Percentiles rank a stretch among this genome's conserved stretches.
Conservation (phyloP, 1,284 basidiomycete species). For the Bjerkandera adusta region DNA sequence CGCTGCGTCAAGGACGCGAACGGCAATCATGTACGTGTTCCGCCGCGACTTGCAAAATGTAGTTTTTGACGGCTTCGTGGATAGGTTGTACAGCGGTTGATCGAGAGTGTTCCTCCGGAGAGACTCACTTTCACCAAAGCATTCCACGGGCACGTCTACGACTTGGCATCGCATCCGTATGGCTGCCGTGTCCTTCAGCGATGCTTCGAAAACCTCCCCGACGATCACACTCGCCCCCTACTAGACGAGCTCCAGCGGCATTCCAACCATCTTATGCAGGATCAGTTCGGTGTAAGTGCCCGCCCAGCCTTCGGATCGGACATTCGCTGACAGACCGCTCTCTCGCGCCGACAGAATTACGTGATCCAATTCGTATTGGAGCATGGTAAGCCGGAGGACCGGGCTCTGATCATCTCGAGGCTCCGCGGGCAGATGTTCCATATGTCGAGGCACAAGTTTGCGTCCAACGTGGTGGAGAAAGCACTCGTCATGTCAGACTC, state of each 20-base stretch:
- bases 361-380: slow-evolving; percentile 94
- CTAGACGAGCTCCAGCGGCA: slow-evolving; percentile 85
- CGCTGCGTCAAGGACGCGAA: slow-evolving; percentile 92
- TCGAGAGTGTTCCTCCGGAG: slow-evolving; percentile 78
- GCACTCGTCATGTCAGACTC: slow-evolving; percentile 70
- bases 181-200: slow-evolving; percentile 96
- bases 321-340: background rate
- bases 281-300: slow-evolving; percentile 81
- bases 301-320: background rate
- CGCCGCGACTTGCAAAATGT: no score
- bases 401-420: slow-evolving; percentile 63
- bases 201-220: slow-evolving; percentile 84
- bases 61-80: no score
- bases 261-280: slow-evolving; percentile 73
- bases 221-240: slow-evolving; percentile 66
- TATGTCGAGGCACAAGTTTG: slow-evolving; percentile 92
- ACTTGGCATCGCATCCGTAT: slow-evolving; percentile 88
- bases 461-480: slow-evolving; percentile 96
- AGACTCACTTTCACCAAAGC: slow-evolving; percentile 75
- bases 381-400: slow-evolving; percentile 73
- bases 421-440: slow-evolving; percentile 79
- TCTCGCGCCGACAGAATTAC: slow-evolving; percentile 71
- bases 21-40: slow-evolving; percentile 86
- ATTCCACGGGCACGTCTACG: slow-evolving; percentile 83
- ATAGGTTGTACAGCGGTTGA: slow-evolving; percentile 80